A percentile compares a stretch with the other conserved stretches of the same genome.
Evolutionary conservation across 1,284 basidiomycete genomes (phyloP).

Genomic region (Violaceomyces palustris): DNA sequence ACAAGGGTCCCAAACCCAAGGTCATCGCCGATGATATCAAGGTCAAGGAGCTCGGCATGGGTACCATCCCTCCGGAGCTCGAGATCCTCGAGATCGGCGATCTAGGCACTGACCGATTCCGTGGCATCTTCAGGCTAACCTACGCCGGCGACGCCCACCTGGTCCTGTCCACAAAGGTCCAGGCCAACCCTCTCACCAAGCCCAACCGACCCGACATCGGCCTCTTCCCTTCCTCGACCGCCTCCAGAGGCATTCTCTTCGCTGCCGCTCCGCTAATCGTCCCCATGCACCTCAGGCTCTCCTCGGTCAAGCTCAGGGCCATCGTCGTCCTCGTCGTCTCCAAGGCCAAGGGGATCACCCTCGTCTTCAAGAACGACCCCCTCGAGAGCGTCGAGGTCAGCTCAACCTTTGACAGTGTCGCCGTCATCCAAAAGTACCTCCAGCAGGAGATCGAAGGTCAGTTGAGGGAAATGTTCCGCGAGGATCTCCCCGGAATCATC

Average conservation of each 20-base stretch:
- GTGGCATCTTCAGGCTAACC: slow-evolving; percentile 92
- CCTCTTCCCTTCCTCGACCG: slow-evolving; percentile 35
- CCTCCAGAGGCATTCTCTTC: slow-evolving; percentile 47
- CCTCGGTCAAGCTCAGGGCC: slow-evolving; percentile 84
- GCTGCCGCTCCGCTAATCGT: slow-evolving; percentile 58
- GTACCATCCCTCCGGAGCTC: slow-evolving; percentile 91
- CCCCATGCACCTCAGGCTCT: slow-evolving; percentile 96
- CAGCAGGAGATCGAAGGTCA: slow-evolving; percentile 85
- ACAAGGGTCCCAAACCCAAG: slow-evolving; percentile 67
- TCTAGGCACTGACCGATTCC: slow-evolving; percentile 87
- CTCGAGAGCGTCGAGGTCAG: slow-evolving; percentile 96
- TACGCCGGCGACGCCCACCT: slow-evolving; percentile 95
- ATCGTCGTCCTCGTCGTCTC: slow-evolving; percentile 97
- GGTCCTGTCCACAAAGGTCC: slow-evolving; percentile 87
- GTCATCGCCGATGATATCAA: slow-evolving; percentile 96
- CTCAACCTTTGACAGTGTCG: slow-evolving; percentile 95
- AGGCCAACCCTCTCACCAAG: slow-evolving; percentile 87
- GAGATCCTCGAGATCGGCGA: slow-evolving; percentile 98
- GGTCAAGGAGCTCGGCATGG: slow-evolving; percentile 97
- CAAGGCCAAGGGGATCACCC: slow-evolving; percentile 89
- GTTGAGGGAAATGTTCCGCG: slow-evolving; percentile 93
- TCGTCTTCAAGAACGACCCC: slow-evolving; percentile 99
- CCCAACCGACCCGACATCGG: slow-evolving; percentile 27
- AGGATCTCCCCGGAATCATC: slow-evolving; percentile 94
- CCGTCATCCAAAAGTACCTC: slow-evolving; percentile 74